Evolutionary conservation across 495 filamentous ascomycete genomes (phyloP).

Genomic region (Neurospora sp.): DNA sequence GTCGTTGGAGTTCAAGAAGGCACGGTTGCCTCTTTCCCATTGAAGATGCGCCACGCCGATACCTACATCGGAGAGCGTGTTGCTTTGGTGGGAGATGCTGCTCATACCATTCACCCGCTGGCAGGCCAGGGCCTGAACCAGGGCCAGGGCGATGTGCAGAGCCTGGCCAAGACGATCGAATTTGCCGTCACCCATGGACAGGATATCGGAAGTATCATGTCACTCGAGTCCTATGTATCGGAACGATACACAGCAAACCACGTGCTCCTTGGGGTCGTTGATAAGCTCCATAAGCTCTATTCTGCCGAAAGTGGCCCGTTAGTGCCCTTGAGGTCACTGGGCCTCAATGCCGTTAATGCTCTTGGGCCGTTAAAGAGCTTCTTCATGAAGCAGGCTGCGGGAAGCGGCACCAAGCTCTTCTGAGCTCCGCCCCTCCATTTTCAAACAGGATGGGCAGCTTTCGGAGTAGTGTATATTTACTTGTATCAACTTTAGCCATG

Average conservation of each 20-base stretch:
- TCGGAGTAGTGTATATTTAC: not conserved
- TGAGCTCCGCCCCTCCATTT: conserved; percentile 7
- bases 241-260: conserved; percentile 78
- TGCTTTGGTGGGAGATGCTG: conserved; percentile 86
- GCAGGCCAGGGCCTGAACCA: conserved; percentile 94
- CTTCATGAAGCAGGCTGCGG: conserved; percentile 85
- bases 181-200: conserved; percentile 67
- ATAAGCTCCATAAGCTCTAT: conserved; percentile 92
- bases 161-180: conserved; percentile 60
- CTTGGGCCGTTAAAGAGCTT: conserved; percentile 70
- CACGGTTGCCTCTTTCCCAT: conserved; percentile 80
- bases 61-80: conserved; percentile 83
- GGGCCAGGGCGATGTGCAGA: conserved; percentile 76
- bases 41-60: conserved; percentile 82
- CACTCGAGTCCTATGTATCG: conserved; percentile 65
- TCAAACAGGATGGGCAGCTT: not conserved
- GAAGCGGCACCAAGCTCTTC: conserved; percentile 39
- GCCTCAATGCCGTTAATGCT: conserved; percentile 67
- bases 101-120: conserved; percentile 88
- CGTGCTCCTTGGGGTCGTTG: conserved; percentile 76
- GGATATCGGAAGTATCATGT: conserved; percentile 66
- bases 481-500: not conserved
- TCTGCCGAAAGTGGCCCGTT: conserved; percentile 63
- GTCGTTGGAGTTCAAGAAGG: conserved; percentile 63
- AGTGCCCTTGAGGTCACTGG: conserved; percentile 65